These are phyloP conservation scores for Glomus cerebriforme DNA, from an alignment of 192 early-diverging fungal genomes.

Conservation along the genomic window DNA sequence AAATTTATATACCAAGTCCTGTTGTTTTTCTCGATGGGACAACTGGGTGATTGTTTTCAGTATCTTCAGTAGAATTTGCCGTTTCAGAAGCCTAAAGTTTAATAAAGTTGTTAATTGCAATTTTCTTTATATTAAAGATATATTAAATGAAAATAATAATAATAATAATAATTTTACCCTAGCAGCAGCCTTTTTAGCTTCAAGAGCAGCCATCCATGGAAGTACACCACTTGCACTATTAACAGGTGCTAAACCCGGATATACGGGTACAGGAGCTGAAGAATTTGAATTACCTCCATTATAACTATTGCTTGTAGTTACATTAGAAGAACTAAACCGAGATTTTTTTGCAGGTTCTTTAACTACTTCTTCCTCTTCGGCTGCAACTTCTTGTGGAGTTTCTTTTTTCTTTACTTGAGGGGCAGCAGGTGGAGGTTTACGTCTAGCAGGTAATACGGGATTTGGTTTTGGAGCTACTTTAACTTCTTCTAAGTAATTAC, in stretches of 20 bases:
- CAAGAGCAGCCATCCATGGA: conserved; percentile 58
- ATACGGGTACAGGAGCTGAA: conserved; percentile 26
- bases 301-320: conserved; percentile 12
- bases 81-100: not conserved
- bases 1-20: not conserved
- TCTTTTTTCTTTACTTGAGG: conserved; percentile 51
- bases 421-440: conserved; percentile 39
- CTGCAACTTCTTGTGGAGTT: conserved; percentile 45
- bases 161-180: not conserved
- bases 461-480: conserved; percentile 59
- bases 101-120: too few species aligned
- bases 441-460: conserved; percentile 41
- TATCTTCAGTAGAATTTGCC: not conserved
- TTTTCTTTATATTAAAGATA: not conserved
- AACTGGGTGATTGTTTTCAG: not conserved
- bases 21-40: not conserved
- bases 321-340: not conserved
- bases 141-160: not conserved
- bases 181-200: conserved; percentile 56
- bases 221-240: conserved; percentile 47
- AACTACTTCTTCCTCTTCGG: conserved; percentile 40
- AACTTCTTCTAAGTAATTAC: conserved; percentile 85
- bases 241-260: conserved; percentile 34
- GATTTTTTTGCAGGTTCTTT: not conserved
- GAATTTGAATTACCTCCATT: not conserved